A percentile compares a stretch with the other conserved stretches of the same genome.
Evolutionary conservation across 306 rosid species (phyloP).

Genomic region (Arachis hypogaea): DNA sequence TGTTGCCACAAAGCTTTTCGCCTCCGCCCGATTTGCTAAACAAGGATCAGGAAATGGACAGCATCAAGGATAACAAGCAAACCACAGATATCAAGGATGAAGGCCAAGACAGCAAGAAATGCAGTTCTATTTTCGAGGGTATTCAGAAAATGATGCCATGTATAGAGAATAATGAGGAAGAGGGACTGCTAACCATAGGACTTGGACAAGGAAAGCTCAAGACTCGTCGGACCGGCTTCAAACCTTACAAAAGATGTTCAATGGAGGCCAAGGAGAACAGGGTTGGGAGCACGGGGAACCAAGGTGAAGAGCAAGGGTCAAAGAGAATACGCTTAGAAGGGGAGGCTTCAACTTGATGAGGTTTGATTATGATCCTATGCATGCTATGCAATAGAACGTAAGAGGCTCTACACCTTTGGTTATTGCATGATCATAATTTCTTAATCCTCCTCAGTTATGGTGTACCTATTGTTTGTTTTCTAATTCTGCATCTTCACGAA

Average conservation of each 20-base stretch:
- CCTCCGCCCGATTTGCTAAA: constrained; percentile 60
- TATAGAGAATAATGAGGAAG: constrained; percentile 48
- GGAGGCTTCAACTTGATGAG: constrained; percentile 67
- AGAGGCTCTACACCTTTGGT: constrained; percentile 49
- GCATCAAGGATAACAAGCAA: constrained; percentile 41
- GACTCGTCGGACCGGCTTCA: constrained; percentile 82
- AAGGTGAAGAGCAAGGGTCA: constrained; percentile 70
- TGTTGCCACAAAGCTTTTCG: constrained; percentile 90
- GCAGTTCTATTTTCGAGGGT: constrained; percentile 41
- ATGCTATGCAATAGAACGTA: constrained; percentile 47
- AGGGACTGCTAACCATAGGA: constrained; percentile 67
- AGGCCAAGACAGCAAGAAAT: constrained; percentile 43
- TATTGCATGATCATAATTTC: constrained; percentile 40
- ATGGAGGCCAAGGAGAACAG: constrained; percentile 71
- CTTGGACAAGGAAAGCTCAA: constrained; percentile 70
- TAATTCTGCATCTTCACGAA: constrained; percentile 56
- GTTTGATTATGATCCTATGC: constrained; percentile 28
- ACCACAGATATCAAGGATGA: constrained; percentile 36
- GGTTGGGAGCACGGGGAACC: constrained; percentile 52
- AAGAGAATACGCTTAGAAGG: constrained; percentile 81
- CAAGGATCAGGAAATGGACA: constrained; percentile 44
- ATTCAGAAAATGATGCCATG: constrained; percentile 39
- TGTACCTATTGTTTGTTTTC: constrained; percentile 34
- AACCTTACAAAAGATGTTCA: constrained; percentile 93
- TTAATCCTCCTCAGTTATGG: constrained; percentile 27